phyloP scores from a whole-genome alignment of 345 rosid genomes.

The Pistacia integerrima region DNA sequence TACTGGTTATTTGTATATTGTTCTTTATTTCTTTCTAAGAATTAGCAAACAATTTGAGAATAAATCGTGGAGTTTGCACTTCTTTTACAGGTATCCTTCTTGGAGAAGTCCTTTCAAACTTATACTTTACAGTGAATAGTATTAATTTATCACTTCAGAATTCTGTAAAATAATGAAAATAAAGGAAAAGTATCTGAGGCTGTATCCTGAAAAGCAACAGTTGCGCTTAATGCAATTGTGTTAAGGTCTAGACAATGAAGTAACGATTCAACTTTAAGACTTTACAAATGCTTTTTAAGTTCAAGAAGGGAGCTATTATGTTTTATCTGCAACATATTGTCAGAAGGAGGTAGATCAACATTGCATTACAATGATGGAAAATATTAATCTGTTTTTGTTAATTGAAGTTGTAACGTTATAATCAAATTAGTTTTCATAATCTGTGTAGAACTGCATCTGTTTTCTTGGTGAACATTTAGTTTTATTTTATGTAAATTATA shows the following conservation, averaged over 20 bases:
- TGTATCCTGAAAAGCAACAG: neutral
- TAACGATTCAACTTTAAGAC: neutral
- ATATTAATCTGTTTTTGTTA: neutral
- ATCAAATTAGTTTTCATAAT: neutral
- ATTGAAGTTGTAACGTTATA: neutral
- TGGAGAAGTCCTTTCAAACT: slow-evolving; percentile 56
- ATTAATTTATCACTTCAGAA: neutral
- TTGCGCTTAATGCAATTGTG: neutral
- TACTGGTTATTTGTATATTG: neutral
- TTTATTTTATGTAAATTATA: neutral
- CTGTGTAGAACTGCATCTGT: neutral
- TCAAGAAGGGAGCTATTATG: neutral
- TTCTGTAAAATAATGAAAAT: neutral
- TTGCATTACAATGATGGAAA: neutral
- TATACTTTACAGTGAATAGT: neutral
- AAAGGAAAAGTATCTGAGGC: neutral
- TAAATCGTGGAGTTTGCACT: slow-evolving; percentile 8
- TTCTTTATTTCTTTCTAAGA: neutral
- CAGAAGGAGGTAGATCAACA: neutral
- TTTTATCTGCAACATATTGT: neutral
- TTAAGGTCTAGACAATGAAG: neutral
- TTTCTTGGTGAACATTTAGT: neutral
- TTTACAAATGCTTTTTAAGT: too few species aligned
- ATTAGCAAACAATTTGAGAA: neutral
- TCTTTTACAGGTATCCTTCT: slow-evolving; percentile 68